Conservation (phyloP, 2,329 filamentous ascomycete species). For the Ophiostoma populinum region DNA sequence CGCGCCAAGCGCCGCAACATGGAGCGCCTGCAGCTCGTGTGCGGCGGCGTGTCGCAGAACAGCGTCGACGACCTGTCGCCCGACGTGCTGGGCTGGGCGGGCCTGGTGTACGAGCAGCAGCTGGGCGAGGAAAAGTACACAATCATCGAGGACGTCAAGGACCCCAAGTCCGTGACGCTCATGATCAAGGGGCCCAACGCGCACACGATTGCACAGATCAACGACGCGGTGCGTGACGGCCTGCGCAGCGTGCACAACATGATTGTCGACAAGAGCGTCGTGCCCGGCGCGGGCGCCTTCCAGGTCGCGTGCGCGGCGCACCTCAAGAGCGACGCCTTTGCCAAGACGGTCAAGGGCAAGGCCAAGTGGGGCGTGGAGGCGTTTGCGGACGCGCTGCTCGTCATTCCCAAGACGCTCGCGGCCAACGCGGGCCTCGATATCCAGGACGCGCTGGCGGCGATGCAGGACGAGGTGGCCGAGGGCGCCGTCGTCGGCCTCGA, state of each 20-base stretch:
- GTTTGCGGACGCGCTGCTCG: constrained; percentile 82
- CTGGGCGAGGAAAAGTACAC: constrained; percentile 98
- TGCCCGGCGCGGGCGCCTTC: constrained; percentile 88
- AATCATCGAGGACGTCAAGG: constrained; percentile 96
- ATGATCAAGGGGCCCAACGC: constrained; percentile 96
- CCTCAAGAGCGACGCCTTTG: constrained; percentile 71
- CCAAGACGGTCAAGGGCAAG: constrained; percentile 90
- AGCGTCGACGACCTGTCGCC: constrained; percentile 84
- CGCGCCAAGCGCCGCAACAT: constrained; percentile 97
- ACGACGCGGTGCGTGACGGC: constrained; percentile 88
- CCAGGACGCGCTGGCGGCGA: constrained; percentile 73
- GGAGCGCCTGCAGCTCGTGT: constrained; percentile 91
- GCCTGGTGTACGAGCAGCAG: constrained; percentile 90
- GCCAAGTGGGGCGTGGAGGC: constrained; percentile 90
- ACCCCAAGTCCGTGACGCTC: constrained; percentile 92
- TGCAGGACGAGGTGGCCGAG: constrained; percentile 74
- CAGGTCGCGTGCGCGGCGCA: constrained; percentile 84
- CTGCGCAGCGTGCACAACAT: constrained; percentile 97
- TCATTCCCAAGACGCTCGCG: constrained; percentile 94
- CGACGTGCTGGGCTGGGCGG: constrained; percentile 86
- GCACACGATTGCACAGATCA: constrained; percentile 93
- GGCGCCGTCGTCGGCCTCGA: constrained; percentile 79
- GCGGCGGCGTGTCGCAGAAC: constrained; percentile 83
- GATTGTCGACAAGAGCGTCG: constrained; percentile 93
- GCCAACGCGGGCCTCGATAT: constrained; percentile 94